phyloP scores from a whole-genome alignment of 352 stramenopile species.

The Phytophthora parvispora region DNA sequence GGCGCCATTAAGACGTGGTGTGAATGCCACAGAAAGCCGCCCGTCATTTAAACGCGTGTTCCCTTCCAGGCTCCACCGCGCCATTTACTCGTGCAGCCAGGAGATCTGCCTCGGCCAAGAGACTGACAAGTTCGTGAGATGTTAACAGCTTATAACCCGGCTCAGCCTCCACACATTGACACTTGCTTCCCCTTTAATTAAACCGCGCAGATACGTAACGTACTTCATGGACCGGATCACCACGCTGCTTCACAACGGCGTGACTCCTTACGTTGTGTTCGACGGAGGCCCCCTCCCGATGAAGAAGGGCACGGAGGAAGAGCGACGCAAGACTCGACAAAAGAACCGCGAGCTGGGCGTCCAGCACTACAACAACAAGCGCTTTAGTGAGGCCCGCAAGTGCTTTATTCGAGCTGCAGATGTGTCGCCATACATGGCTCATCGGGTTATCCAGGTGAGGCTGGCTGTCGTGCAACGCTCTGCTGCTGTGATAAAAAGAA shows the following conservation, averaged over 20 bases:
- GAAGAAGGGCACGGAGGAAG: conserved; percentile 84
- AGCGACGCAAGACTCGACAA: conserved; percentile 68
- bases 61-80: conserved; percentile 83
- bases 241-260: conserved; percentile 57
- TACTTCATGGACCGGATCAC: conserved; percentile 81
- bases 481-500: too few species aligned
- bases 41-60: too few species aligned
- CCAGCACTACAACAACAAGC: conserved; percentile 61
- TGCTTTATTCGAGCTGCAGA: conserved; percentile 79
- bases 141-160: not conserved
- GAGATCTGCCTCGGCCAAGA: conserved; percentile 76
- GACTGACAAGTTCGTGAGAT: conserved; percentile 73
- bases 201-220: conserved; percentile 67
- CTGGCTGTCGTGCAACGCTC: not conserved
- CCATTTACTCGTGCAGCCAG: conserved; percentile 80
- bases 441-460: conserved; percentile 80
- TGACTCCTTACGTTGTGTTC: conserved; percentile 85
- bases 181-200: not conserved
- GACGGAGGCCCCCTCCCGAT: conserved; percentile 79
- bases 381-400: conserved; percentile 74
- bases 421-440: conserved; percentile 84
- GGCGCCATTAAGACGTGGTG: too few species aligned
- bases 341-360: conserved; percentile 79
- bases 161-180: conserved; percentile 6
- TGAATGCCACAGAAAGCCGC: too few species aligned